Evolutionary conservation across 805 yeast genomes (phyloP).

Genomic region (Jamesozyma lodderae): DNA sequence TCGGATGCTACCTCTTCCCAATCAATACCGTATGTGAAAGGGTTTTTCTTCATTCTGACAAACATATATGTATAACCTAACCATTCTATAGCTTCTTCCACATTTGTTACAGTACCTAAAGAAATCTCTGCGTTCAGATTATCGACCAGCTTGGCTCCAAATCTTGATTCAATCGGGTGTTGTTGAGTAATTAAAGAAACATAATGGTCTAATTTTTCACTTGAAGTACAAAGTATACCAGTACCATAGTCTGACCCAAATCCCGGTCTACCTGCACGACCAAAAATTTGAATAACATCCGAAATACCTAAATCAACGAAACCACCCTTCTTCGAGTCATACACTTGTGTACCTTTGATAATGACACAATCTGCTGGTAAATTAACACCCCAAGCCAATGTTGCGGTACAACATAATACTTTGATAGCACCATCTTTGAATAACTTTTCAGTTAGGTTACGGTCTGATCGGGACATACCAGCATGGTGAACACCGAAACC

Average conservation of each 20-base stretch:
- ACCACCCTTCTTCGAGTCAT: conserved; percentile 92
- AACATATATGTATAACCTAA: conserved; percentile 92
- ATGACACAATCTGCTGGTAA: conserved; percentile 97
- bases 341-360: conserved; percentile 92
- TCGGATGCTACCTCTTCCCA: conserved; percentile 82
- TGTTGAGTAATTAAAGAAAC: conserved; percentile 85
- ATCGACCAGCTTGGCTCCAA: conserved; percentile 72
- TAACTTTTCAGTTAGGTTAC: conserved; percentile 83
- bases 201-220: conserved; percentile 77
- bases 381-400: conserved; percentile 99
- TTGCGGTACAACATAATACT: conserved; percentile 91
- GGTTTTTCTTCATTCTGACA: conserved; percentile 91
- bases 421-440: conserved; percentile 78
- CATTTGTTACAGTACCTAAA: conserved; percentile 86
- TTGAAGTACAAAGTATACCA: conserved; percentile 79
- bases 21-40: conserved; percentile 82
- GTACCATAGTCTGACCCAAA: conserved; percentile 79
- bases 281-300: conserved; percentile 95
- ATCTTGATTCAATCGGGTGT: conserved; percentile 87
- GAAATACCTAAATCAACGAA: conserved; percentile 88
- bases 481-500: conserved; percentile 98
- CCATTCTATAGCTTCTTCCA: conserved; percentile 95
- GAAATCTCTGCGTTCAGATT: conserved; percentile 95
- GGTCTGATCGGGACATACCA: conserved; percentile 85
- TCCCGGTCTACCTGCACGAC: conserved; percentile 99